Percentiles rank a stretch among this genome's conserved stretches.
phyloP scores from a whole-genome alignment of 169 alveolate species.

The Plasmodium malariae region DNA sequence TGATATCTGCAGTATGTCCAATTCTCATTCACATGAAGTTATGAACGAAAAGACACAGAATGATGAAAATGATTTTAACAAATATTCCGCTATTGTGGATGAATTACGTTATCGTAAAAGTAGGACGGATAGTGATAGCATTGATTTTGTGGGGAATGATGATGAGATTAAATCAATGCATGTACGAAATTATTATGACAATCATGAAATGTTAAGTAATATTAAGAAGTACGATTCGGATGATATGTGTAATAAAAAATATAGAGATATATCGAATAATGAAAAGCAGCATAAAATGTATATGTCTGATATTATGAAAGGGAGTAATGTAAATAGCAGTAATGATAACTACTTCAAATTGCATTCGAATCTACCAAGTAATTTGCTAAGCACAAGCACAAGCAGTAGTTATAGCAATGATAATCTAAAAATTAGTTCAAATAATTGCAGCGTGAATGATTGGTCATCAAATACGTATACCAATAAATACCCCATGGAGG shows the following conservation, averaged over 20 bases:
- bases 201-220: constrained; percentile 9
- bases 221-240: constrained; percentile 19
- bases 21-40: too few relatives aligned
- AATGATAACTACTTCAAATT: constrained; percentile 53
- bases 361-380: constrained; percentile 56
- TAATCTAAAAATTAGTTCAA: constrained; percentile 16
- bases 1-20: too few relatives aligned
- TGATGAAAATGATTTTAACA: too few relatives aligned
- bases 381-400: constrained; percentile 64
- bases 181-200: constrained; percentile 12
- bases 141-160: background rate
- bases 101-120: too few relatives aligned
- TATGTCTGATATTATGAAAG: constrained; percentile 39
- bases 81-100: too few relatives aligned
- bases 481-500: constrained; percentile 9
- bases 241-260: constrained; percentile 17
- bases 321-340: constrained; percentile 11
- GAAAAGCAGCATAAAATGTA: constrained; percentile 32
- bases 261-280: background rate
- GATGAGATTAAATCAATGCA: constrained; percentile 4
- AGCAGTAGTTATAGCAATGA: constrained; percentile 69
- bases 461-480: constrained; percentile 38
- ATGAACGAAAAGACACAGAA: background rate
- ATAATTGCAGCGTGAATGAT: constrained; percentile 26
- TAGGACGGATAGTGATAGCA: too few relatives aligned